Percentiles rank a stretch among this genome's conserved stretches.
Evolutionary conservation across 345 rosid genomes (phyloP).

Genomic region (Eucalyptus victrix): DNA sequence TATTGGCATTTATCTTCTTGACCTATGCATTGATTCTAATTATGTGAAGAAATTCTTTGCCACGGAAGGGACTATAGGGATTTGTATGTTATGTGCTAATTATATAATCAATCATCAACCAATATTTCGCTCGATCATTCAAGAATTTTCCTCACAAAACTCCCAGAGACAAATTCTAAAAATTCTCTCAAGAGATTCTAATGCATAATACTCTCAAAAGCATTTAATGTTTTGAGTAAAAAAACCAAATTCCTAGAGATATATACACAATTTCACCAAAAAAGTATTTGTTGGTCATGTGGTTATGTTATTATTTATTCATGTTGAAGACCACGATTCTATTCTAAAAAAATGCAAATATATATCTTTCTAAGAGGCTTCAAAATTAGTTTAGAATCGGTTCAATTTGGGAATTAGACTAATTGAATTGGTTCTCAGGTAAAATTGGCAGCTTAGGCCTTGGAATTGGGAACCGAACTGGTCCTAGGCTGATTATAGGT

Average conservation of each 20-base stretch:
- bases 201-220: neutral
- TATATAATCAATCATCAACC: neutral
- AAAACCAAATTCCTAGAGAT: neutral
- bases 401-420: fast-evolving
- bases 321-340: neutral
- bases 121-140: neutral
- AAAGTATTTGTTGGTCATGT: neutral
- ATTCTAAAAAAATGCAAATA: no score
- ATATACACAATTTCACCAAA: neutral
- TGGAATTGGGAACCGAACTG: fast-evolving
- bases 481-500: neutral
- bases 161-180: neutral
- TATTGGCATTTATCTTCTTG: neutral
- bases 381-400: neutral
- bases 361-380: neutral
- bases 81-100: neutral
- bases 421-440: neutral
- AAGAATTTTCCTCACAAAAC: neutral
- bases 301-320: neutral
- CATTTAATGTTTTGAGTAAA: neutral
- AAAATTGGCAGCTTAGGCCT: fast-evolving
- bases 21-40: neutral
- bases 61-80: neutral
- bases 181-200: neutral
- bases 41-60: neutral